Conservation (phyloP, 257 asterid genomes). For the Fraxinus anomala region DNA sequence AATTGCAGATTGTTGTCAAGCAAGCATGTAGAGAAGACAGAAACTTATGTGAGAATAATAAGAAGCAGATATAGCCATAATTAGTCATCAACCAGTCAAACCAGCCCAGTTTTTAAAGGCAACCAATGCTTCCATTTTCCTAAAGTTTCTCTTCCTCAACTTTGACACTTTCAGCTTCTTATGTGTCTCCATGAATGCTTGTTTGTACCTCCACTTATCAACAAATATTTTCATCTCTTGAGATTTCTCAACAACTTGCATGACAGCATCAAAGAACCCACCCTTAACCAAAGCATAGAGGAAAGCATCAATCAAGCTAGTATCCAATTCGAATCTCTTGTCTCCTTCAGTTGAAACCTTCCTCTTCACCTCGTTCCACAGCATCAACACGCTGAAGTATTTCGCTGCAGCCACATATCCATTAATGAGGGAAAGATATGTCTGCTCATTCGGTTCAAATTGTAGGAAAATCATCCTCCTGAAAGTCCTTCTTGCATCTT, state of each 20-base stretch:
- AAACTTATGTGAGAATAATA: slow-evolving; percentile 17
- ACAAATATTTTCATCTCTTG: slow-evolving; percentile 75
- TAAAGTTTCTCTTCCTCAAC: slow-evolving; percentile 64
- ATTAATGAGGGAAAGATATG: slow-evolving; percentile 79
- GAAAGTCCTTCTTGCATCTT: slow-evolving; percentile 78
- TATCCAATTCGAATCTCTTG: slow-evolving; percentile 48
- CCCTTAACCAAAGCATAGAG: slow-evolving; percentile 87
- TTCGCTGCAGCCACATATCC: slow-evolving; percentile 70
- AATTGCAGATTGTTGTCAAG: not conserved
- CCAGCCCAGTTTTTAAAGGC: slow-evolving; percentile 99
- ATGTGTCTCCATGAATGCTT: slow-evolving; percentile 96
- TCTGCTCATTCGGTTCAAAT: slow-evolving; percentile 86
- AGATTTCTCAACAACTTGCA: slow-evolving; percentile 89
- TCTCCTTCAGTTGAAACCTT: slow-evolving; percentile 57
- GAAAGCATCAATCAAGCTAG: slow-evolving; percentile 74
- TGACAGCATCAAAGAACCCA: slow-evolving; percentile 94
- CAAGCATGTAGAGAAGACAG: not conserved
- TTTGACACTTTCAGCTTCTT: slow-evolving; percentile 78
- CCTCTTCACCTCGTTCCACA: slow-evolving; percentile 91
- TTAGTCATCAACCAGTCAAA: slow-evolving; percentile 53
- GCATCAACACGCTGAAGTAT: slow-evolving; percentile 78
- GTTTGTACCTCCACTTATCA: slow-evolving; percentile 96
- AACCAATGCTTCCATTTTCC: slow-evolving; percentile 77
- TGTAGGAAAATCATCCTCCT: slow-evolving; percentile 86
- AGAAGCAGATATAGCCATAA: slow-evolving; percentile 6